A percentile compares a stretch with the other conserved stretches of the same genome.
phyloP scores from a whole-genome alignment of 2,329 filamentous ascomycete genomes.

The Sporothrix pallida region DNA sequence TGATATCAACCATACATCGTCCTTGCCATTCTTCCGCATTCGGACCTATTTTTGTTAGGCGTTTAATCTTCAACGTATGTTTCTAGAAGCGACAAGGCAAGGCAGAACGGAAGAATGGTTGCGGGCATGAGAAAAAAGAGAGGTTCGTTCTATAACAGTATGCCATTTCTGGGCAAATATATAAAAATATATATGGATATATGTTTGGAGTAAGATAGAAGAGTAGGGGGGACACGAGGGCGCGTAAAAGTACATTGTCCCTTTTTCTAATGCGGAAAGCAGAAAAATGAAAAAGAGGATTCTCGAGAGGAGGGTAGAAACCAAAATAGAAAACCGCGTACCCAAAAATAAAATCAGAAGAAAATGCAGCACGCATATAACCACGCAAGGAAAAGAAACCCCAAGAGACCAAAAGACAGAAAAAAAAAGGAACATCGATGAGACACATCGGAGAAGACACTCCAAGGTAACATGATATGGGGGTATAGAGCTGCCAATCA shows the following conservation, averaged over 20 bases:
- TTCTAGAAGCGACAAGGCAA: constrained; percentile 1
- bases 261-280: constrained; percentile 14
- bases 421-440: neutral
- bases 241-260: constrained; percentile 16
- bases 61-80: neutral
- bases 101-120: neutral
- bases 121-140: neutral
- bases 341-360: neutral
- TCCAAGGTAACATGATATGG: constrained; percentile 21
- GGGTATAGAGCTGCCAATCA: constrained; percentile 20
- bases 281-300: neutral
- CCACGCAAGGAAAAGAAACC: neutral
- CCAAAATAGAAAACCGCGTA: neutral
- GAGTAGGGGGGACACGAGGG: neutral
- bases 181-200: neutral
- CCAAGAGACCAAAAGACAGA: neutral
- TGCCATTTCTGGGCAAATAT: neutral
- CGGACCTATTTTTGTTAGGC: neutral
- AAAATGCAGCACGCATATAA: neutral
- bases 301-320: constrained; percentile 10
- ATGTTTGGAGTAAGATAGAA: constrained; percentile 7
- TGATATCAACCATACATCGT: neutral
- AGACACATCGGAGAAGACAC: neutral
- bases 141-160: neutral
- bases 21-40: neutral